Conservation (phyloP, 352 stramenopile genomes). For the Pythium plurisporium region DNA sequence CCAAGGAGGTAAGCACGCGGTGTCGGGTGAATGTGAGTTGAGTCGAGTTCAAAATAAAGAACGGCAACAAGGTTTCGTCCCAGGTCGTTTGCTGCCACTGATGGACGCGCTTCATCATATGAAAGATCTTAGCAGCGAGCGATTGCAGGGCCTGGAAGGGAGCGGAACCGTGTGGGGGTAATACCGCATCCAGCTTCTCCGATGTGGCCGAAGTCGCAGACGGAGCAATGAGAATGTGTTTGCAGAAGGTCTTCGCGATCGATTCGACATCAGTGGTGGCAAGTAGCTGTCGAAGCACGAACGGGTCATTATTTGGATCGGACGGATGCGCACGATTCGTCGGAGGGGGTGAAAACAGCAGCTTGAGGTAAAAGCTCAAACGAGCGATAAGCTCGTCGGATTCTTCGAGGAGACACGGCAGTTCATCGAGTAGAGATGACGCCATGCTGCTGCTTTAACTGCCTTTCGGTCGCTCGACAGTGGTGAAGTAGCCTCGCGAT, state of each 20-base stretch:
- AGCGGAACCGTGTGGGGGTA: neutral
- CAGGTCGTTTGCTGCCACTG: constrained; percentile 57
- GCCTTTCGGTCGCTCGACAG: neutral
- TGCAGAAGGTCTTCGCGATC: constrained; percentile 33
- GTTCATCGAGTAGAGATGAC: constrained; percentile 52
- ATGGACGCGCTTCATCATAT: constrained; percentile 61
- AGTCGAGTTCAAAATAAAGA: constrained; percentile 30
- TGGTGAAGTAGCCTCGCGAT: neutral
- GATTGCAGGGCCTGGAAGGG: constrained; percentile 23
- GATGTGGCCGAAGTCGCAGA: neutral
- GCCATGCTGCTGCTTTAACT: constrained; percentile 23
- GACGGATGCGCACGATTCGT: neutral
- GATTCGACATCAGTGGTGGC: constrained; percentile 23
- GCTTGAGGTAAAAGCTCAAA: constrained; percentile 33
- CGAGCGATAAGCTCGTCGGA: constrained; percentile 52
- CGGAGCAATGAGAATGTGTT: constrained; percentile 35
- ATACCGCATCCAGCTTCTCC: constrained; percentile 26
- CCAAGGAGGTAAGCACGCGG: constrained; percentile 39
- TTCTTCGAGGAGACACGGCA: constrained; percentile 57
- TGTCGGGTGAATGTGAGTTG: constrained; percentile 51
- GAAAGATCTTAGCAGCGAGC: constrained; percentile 31
- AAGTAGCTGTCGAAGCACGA: constrained; percentile 13
- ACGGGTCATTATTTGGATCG: constrained; percentile 6
- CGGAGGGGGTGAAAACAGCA: constrained; percentile 19
- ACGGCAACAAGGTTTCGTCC: constrained; percentile 34